Conservation (phyloP, 805 yeast genomes). For the Helenozyma rhizophorensis region DNA sequence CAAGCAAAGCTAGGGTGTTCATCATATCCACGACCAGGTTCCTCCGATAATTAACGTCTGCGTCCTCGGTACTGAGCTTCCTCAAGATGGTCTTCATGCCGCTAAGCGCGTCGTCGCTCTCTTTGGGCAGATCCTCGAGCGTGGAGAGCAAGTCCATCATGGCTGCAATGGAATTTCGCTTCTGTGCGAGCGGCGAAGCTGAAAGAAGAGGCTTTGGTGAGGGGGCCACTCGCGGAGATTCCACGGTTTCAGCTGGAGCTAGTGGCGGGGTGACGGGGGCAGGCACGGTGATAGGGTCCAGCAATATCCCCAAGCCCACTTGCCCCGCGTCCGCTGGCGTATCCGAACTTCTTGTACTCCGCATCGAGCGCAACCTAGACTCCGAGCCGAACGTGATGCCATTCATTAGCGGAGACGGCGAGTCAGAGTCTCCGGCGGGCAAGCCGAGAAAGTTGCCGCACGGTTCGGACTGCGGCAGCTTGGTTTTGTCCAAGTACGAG, state of each 20-base stretch:
- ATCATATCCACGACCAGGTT: slow-evolving; percentile 13
- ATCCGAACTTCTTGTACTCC: neutral
- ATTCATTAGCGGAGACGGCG: slow-evolving; percentile 2
- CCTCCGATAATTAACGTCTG: slow-evolving; percentile 1
- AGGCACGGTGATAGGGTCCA: too few species aligned
- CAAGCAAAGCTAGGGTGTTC: slow-evolving; percentile 12
- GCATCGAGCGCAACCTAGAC: neutral
- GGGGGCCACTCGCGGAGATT: too few species aligned
- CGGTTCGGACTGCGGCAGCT: too few species aligned
- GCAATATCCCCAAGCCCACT: too few species aligned
- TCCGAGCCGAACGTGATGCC: neutral
- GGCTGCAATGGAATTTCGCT: slow-evolving; percentile 2
- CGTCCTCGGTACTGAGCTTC: neutral
- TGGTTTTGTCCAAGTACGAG: slow-evolving; percentile 8
- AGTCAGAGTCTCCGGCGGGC: neutral
- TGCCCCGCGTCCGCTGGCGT: too few species aligned
- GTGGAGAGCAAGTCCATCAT: slow-evolving; percentile 4
- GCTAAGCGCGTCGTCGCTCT: neutral
- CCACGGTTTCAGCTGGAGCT: too few species aligned
- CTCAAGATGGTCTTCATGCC: neutral
- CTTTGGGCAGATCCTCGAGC: neutral
- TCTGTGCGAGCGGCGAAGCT: neutral
- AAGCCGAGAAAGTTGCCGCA: neutral
- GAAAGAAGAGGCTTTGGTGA: too few species aligned
- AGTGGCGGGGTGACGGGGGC: too few species aligned